phyloP scores from a whole-genome alignment of 169 alveolate species.

The Plasmodium berghei region DNA sequence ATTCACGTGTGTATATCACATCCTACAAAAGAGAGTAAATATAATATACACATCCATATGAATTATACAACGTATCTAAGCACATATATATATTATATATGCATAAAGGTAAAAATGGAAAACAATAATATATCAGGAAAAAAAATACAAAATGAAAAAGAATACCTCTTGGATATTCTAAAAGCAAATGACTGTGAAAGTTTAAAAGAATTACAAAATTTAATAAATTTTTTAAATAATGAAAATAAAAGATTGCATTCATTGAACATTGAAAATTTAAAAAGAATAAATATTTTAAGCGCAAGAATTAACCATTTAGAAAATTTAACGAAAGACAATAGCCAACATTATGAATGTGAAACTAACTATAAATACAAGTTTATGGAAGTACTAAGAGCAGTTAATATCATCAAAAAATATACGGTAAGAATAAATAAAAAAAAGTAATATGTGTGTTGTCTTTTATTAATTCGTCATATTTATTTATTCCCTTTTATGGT shows the following conservation, averaged over 20 bases:
- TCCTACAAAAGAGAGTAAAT: neutral
- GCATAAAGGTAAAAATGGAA: constrained; percentile 8
- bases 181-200: constrained; percentile 71
- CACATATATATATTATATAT: neutral
- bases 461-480: neutral
- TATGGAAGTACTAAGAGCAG: constrained; percentile 6
- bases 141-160: constrained; percentile 33
- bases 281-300: constrained; percentile 42
- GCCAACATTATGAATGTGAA: constrained; percentile 14
- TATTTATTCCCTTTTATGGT: neutral
- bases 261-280: constrained; percentile 42
- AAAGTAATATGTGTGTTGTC: neutral
- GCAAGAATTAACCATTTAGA: constrained; percentile 46
- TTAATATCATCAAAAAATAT: constrained; percentile 17
- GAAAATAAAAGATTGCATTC: constrained; percentile 69
- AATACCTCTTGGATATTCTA: constrained; percentile 29
- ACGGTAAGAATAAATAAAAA: constrained; percentile 20
- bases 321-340: constrained; percentile 48
- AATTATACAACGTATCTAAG: neutral
- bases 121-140: neutral
- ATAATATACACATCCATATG: neutral
- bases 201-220: constrained; percentile 51
- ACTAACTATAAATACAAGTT: constrained; percentile 17
- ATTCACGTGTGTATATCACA: too few species aligned
- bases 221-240: constrained; percentile 33